Evolutionary conservation across 2,329 filamentous ascomycete species (phyloP), one percentile per base, ranked within the genome.

Genomic region (Sclerotinia nivalis): DNA sequence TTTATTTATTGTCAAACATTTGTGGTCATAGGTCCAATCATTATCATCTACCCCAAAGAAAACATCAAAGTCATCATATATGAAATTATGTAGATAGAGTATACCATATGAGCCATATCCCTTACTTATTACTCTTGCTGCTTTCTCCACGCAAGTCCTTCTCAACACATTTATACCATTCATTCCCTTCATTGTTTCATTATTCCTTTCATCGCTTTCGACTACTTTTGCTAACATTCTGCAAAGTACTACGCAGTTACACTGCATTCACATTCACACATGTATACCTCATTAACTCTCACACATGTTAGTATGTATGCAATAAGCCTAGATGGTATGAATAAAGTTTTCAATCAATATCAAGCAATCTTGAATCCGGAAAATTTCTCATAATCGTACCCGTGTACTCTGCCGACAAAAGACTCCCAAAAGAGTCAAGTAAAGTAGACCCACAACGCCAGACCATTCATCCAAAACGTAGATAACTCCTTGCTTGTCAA

Each of bases 401-500:
- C 9, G n/a, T 18, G 12, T 25, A 37, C 60, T 50, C 2, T n/a
- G 20, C 18, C 25, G 22, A 47, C 25, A 61, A 37, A 49, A n/a
- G 47, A 22, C 22, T 28, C 20, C 28, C 37, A 52, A n/a, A 28
- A 31, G n/a, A 56, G 18, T 45, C 58, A 20, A 43, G n/a, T 22
- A 40, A 13, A 31, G 25, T 34, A 34, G n/a, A 22, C 47, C 18
- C 20, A 20, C 4, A 28, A 40, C 47, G 20, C 47, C 45, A 20
- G 9, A 25, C 47, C 34, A 10, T 28, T 34, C 66, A 62, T 68
- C 45, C 66, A 68, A 62, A 43, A 52, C n/a, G 31, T 22, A 5
- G 25, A 52, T 7, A 61, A 68, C 66, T 50, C 66, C 56, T 54
- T 28, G 31, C 66, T 43, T 43, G 20, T 40, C 45, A 68, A 68